Evolutionary conservation across 129 eudicot species (phyloP), one percentile per base, ranked within the genome.

Genomic region (Lonicera japonica): DNA sequence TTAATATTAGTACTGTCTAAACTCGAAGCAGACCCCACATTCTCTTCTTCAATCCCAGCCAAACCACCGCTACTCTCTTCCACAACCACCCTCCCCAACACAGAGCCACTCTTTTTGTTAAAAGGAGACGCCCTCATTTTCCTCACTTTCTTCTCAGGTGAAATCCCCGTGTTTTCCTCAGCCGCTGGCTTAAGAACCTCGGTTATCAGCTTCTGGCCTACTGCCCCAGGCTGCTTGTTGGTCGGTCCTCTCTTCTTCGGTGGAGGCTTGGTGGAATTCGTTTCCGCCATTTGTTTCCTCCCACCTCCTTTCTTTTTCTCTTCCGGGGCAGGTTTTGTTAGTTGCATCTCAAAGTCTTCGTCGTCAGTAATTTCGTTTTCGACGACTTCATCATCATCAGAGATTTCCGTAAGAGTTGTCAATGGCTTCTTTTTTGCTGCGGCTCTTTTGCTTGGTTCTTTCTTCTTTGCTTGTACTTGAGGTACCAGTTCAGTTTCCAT

Each of bases 91-190:
- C 75, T 77, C 51, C 81, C 89, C 68, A 91, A 41, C 45, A 87
- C 60, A 18, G 96, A 87, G 22, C 95, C 83, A 29, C 98, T 92
- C 24, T 87, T 92, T 77, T 92, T 92, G 80, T 92, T 87, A 50
- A 92, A 92, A 0, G 98, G 98, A 0, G 98, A 92, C 1, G 76
- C 79, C 60, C 98, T 84, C 96, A 87, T 92, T 68, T 77, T 87
- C 84, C 98, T 87, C 54, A 92, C 91, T 74, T 92, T 92, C 77
- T 76, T 84, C 56, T 87, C 96, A 9, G 96, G 98, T 0, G 98
- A 91, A 5, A 71, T 52, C 18, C 75, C 84, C 15, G 79, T 4
- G 50, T 63, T 57, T 23, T 67, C 85, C 5, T 63, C 53, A 29
- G 67, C 85, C 5, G 77, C 77, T 10, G 80, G 82, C 80, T 82